A percentile compares a stretch with the other conserved stretches of the same genome.
phyloP scores from a whole-genome alignment of 306 rosid genomes.

The Lathyrus oleraceus region DNA sequence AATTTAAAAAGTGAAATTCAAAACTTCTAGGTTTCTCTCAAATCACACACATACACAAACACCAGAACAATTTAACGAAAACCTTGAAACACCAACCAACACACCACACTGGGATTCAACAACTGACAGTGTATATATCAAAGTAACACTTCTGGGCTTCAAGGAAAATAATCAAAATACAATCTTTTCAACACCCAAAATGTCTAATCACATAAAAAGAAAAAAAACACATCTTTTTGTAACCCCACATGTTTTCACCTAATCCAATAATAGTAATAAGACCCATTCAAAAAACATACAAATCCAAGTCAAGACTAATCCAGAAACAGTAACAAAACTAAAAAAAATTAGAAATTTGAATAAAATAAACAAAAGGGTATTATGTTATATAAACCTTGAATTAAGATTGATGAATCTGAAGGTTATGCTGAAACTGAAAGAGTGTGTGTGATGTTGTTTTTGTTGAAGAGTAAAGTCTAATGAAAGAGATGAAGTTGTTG shows the following conservation, averaged over 20 bases:
- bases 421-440: slow-evolving; percentile 4
- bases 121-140: slow-evolving; percentile 1
- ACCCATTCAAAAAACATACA: not conserved
- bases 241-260: slow-evolving; percentile 37
- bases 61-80: not conserved
- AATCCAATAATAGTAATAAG: slow-evolving; percentile 7
- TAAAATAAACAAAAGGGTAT: slow-evolving; percentile 5
- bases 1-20: slow-evolving; percentile 12
- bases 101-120: slow-evolving; percentile 17
- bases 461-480: slow-evolving; percentile 30
- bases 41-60: not conserved
- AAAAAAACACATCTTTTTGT: not conserved
- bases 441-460: slow-evolving; percentile 18
- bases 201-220: not conserved
- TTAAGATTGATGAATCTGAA: slow-evolving; percentile 40
- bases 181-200: slow-evolving; percentile 10
- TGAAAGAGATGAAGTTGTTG: slow-evolving; percentile 12
- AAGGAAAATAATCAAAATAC: slow-evolving; percentile 27
- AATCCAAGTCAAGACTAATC: slow-evolving; percentile 38
- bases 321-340: not conserved
- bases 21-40: slow-evolving; percentile 10
- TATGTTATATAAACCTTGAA: slow-evolving; percentile 30
- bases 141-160: slow-evolving; percentile 26
- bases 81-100: slow-evolving; percentile 4
- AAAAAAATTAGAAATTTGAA: slow-evolving; percentile 2